phyloP scores from a whole-genome alignment of 2,329 filamentous ascomycete species.

The Lasiodiplodia theobromae region DNA sequence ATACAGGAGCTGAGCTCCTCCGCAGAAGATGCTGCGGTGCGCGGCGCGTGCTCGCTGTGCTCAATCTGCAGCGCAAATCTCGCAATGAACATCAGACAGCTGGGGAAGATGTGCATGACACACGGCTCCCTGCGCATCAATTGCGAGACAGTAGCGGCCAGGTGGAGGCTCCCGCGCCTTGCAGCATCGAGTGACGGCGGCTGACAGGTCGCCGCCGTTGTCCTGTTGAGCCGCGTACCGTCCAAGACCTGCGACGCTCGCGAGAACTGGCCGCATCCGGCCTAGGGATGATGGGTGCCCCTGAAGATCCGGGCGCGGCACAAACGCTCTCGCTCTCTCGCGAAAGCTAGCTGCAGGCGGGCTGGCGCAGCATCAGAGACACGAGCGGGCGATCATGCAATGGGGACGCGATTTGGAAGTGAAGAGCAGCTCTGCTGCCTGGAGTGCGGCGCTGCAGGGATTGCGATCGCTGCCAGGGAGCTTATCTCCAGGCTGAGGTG shows the following conservation, averaged over 20 bases:
- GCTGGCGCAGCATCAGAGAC: slow-evolving; percentile 20
- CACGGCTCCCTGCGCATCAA: slow-evolving; percentile 18
- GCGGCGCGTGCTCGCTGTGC: slow-evolving; percentile 12
- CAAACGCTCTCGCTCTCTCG: slow-evolving; percentile 2
- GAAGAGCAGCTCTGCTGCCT: slow-evolving; percentile 17
- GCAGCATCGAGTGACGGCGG: slow-evolving; percentile 1
- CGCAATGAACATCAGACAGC: slow-evolving; percentile 28
- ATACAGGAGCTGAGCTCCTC: slow-evolving; percentile 23
- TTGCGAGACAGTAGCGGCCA: slow-evolving; percentile 5
- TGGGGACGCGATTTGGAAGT: slow-evolving; percentile 14
- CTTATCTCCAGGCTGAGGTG: slow-evolving; percentile 26
- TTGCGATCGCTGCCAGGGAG: slow-evolving; percentile 26
- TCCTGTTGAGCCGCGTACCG: slow-evolving; percentile 15
- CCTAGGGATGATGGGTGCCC: slow-evolving; percentile 17
- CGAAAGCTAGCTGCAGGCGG: slow-evolving; percentile 11
- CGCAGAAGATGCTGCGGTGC: background rate
- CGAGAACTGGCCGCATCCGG: background rate
- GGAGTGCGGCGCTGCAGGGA: slow-evolving; percentile 20
- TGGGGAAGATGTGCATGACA: slow-evolving; percentile 26
- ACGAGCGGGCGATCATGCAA: slow-evolving; percentile 21
- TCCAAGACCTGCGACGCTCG: slow-evolving; percentile 3
- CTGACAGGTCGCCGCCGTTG: slow-evolving; percentile 4
- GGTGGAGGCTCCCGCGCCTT: background rate
- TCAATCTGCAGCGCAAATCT: slow-evolving; percentile 26
- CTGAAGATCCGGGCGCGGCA: slow-evolving; percentile 25